phyloP scores from a whole-genome alignment of 306 rosid genomes.

The Adenanthera pavonina region DNA sequence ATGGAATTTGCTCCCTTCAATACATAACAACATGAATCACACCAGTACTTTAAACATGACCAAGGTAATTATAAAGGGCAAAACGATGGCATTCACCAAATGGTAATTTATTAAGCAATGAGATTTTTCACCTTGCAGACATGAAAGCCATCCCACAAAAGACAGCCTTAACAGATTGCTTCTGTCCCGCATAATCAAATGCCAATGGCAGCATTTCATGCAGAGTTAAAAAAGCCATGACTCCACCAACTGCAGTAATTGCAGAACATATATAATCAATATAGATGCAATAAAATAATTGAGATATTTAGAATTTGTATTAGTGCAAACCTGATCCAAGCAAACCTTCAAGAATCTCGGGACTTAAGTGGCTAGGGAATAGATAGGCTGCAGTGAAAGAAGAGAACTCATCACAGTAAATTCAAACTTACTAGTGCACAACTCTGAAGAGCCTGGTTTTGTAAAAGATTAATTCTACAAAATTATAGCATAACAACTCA shows the following conservation, averaged over 20 bases:
- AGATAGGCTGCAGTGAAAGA: slow-evolving; percentile 69
- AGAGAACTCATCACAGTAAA: slow-evolving; percentile 37
- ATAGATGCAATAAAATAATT: slow-evolving; percentile 5
- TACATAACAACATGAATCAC: background rate
- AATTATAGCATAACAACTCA: slow-evolving; percentile 19
- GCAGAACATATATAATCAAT: slow-evolving; percentile 19
- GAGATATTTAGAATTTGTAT: slow-evolving; percentile 24
- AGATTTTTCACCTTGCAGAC: slow-evolving; percentile 84
- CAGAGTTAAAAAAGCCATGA: slow-evolving; percentile 92
- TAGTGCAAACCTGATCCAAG: slow-evolving; percentile 84
- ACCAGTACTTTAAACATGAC: slow-evolving; percentile 3
- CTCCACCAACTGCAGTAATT: slow-evolving; percentile 78
- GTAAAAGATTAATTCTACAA: slow-evolving; percentile 18
- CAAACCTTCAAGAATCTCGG: slow-evolving; percentile 92
- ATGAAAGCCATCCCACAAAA: slow-evolving; percentile 97
- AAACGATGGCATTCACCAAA: slow-evolving; percentile 19
- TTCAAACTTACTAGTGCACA: slow-evolving; percentile 25
- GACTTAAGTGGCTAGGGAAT: slow-evolving; percentile 89
- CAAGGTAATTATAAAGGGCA: slow-evolving; percentile 14
- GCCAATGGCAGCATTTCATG: slow-evolving; percentile 98
- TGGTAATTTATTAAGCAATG: slow-evolving; percentile 26
- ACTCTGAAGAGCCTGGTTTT: slow-evolving; percentile 2
- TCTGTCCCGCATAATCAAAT: slow-evolving; percentile 92
- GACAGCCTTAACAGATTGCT: slow-evolving; percentile 90
- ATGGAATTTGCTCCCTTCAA: slow-evolving; percentile 7